These are phyloP conservation scores for Pythium apleroticum DNA, from an alignment of 352 stramenopile genomes.

Conservation along the genomic window DNA sequence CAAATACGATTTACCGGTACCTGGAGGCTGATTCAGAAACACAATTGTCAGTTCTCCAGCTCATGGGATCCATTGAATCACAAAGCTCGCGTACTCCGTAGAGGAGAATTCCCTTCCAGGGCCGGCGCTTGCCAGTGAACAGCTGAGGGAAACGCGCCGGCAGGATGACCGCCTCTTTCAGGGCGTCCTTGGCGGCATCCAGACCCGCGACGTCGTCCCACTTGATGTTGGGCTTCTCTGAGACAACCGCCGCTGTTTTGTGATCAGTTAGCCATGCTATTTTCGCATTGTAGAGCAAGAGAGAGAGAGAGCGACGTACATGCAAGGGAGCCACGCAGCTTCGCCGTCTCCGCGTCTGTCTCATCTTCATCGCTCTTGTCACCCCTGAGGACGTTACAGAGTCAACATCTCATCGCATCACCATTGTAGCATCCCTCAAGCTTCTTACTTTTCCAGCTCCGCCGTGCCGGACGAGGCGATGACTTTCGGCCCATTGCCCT, in stretches of 20 bases:
- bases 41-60: constrained; percentile 3
- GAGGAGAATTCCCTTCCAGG: constrained; percentile 97
- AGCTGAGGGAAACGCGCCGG: constrained; percentile 96
- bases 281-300: not conserved
- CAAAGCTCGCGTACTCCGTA: constrained; percentile 95
- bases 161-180: constrained; percentile 99
- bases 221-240: constrained; percentile 94
- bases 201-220: constrained; percentile 98
- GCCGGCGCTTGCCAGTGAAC: constrained; percentile 91
- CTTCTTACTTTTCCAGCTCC: constrained; percentile 75
- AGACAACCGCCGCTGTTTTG: constrained; percentile 71
- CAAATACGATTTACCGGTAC: constrained; percentile 96
- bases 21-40: constrained; percentile 50
- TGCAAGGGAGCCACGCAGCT: constrained; percentile 93
- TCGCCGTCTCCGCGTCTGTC: constrained; percentile 93
- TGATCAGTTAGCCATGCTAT: not conserved
- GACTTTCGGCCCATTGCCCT: constrained; percentile 50
- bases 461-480: constrained; percentile 53
- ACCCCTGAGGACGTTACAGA: constrained; percentile 32
- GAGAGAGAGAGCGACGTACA: constrained; percentile 40
- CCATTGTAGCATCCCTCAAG: not conserved
- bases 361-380: constrained; percentile 89
- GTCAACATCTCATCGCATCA: not conserved
- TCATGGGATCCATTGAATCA: not conserved
- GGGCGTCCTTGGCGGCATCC: constrained; percentile 94